A percentile compares a stretch with the other conserved stretches of the same genome.
phyloP scores from a whole-genome alignment of 1,139 yeast genomes.

The Candida glucosophila region DNA sequence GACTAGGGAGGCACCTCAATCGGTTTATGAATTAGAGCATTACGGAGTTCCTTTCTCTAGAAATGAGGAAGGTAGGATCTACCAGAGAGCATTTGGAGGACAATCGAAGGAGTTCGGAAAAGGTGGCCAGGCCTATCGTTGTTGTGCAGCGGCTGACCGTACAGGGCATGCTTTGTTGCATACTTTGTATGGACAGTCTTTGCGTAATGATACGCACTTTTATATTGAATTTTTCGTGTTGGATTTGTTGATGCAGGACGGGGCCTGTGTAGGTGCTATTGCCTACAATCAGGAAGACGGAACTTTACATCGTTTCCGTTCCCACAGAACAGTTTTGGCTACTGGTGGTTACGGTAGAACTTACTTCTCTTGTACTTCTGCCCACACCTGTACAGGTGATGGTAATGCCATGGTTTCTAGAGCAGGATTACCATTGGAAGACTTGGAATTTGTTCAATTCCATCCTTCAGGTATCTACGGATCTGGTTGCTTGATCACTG shows the following conservation, averaged over 20 bases:
- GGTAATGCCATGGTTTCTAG: slow-evolving; percentile 98
- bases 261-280: slow-evolving; percentile 92
- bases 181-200: slow-evolving; percentile 92
- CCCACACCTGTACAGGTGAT: slow-evolving; percentile 99
- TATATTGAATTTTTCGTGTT: slow-evolving; percentile 95
- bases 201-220: slow-evolving; percentile 95
- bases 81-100: slow-evolving; percentile 99
- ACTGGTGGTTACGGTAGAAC: slow-evolving; percentile 99
- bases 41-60: slow-evolving; percentile 98
- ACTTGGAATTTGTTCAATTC: slow-evolving; percentile 96
- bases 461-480: slow-evolving; percentile 99
- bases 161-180: slow-evolving; percentile 97
- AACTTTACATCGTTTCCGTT: slow-evolving; percentile 93
- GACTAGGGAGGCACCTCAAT: slow-evolving; percentile 96
- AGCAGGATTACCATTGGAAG: slow-evolving; percentile 97
- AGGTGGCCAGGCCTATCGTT: slow-evolving; percentile 98
- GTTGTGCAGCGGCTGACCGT: slow-evolving; percentile 99
- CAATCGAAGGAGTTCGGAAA: slow-evolving; percentile 93
- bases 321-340: slow-evolving; percentile 93
- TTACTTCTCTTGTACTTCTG: slow-evolving; percentile 97
- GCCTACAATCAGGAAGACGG: slow-evolving; percentile 99
- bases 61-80: slow-evolving; percentile 93
- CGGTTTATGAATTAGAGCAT: slow-evolving; percentile 94
- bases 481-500: slow-evolving; percentile 96
- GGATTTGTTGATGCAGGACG: slow-evolving; percentile 92